These are phyloP conservation scores for Stentor roeselii DNA, from an alignment of 73 alveolate genomes.

Conservation along the genomic window DNA sequence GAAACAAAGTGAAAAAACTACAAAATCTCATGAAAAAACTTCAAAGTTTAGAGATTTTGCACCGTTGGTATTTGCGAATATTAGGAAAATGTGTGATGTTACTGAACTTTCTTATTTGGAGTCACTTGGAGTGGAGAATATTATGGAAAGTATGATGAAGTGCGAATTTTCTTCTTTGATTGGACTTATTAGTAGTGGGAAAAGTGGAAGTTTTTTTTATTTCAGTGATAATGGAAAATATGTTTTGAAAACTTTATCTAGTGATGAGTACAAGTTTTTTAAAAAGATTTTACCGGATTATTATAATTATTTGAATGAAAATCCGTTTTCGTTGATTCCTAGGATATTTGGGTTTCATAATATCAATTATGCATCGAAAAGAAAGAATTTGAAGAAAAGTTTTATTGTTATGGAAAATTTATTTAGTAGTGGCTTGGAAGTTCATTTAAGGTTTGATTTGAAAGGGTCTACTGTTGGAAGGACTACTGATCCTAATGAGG, in stretches of 20 bases:
- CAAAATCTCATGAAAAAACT: slow-evolving; percentile 44
- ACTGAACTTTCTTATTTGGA: slow-evolving; percentile 38
- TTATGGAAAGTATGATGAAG: background rate
- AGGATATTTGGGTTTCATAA: slow-evolving; percentile 27
- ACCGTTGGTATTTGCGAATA: slow-evolving; percentile 77
- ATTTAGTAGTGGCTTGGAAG: slow-evolving; percentile 53
- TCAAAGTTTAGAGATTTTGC: slow-evolving; percentile 82
- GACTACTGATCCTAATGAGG: slow-evolving; percentile 40
- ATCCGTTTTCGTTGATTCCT: slow-evolving; percentile 67
- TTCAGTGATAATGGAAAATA: slow-evolving; percentile 97
- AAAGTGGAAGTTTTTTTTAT: slow-evolving; percentile 96
- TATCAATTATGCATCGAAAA: background rate
- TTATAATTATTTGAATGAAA: slow-evolving; percentile 65
- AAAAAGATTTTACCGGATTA: slow-evolving; percentile 80
- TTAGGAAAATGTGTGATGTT: slow-evolving; percentile 65
- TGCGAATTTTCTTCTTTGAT: slow-evolving; percentile 44
- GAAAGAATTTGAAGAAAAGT: slow-evolving; percentile 11
- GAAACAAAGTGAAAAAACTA: slow-evolving; percentile 79
- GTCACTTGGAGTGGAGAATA: slow-evolving; percentile 12
- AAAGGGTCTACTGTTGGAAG: slow-evolving; percentile 80
- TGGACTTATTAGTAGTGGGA: slow-evolving; percentile 81
- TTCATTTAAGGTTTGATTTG: slow-evolving; percentile 76
- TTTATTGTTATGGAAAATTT: slow-evolving; percentile 73
- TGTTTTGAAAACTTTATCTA: slow-evolving; percentile 87
- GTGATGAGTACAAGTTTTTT: slow-evolving; percentile 81